Evolutionary conservation across 2,329 filamentous ascomycete genomes (phyloP).

Genomic region (Scopulariopsis brevicaulis): DNA sequence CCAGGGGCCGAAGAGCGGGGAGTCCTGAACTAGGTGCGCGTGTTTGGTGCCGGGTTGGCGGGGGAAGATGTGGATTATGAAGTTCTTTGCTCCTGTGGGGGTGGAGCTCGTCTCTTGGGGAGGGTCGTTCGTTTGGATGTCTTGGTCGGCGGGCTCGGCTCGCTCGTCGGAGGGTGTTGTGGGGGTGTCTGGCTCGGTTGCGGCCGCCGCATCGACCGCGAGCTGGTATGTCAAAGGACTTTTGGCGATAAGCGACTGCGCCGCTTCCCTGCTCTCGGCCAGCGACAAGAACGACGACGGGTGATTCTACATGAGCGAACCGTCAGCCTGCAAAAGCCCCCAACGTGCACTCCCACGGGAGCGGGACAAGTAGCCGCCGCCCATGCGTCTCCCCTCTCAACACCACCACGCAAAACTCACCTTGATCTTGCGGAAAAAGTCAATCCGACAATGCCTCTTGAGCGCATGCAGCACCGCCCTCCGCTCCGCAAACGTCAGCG

Average conservation of each 20-base stretch:
- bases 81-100: conserved; percentile 14
- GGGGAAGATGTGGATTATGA: conserved; percentile 28
- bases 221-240: conserved; percentile 38
- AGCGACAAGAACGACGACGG: conserved; percentile 38
- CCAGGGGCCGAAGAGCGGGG: conserved; percentile 29
- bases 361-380: neutral
- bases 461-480: conserved; percentile 41
- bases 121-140: neutral
- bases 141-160: conserved; percentile 16
- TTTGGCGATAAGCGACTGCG: conserved; percentile 22
- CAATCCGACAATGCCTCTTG: conserved; percentile 34
- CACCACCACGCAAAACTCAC: conserved; percentile 13
- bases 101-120: neutral
- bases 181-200: neutral
- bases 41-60: conserved; percentile 26
- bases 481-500: conserved; percentile 39
- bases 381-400: neutral
- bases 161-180: conserved; percentile 12
- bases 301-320: conserved; percentile 23
- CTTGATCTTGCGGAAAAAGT: conserved; percentile 38
- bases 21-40: conserved; percentile 19
- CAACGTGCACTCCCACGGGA: neutral
- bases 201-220: conserved; percentile 9
- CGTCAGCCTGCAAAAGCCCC: neutral
- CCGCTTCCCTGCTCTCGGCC: conserved; percentile 26